Percentiles rank a stretch among this genome's conserved stretches.
Evolutionary conservation across 2,329 filamentous ascomycete genomes (phyloP).

Genomic region (Colletotrichum salicis): DNA sequence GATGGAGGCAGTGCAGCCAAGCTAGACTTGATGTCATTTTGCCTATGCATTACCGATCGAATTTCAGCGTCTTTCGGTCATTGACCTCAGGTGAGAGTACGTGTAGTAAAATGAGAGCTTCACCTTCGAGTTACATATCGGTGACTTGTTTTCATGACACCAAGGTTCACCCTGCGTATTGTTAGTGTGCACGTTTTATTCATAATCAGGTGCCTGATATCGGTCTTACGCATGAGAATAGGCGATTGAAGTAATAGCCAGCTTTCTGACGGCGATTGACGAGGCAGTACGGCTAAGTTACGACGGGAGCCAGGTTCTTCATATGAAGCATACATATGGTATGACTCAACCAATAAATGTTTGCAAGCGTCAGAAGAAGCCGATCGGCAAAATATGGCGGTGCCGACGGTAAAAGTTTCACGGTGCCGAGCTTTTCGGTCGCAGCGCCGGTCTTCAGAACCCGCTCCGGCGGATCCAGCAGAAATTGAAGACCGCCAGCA

Average conservation of each 20-base stretch:
- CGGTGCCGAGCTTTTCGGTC: conserved; percentile 5
- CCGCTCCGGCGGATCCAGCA: neutral
- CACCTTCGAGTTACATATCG: neutral
- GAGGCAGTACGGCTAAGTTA: too few species aligned
- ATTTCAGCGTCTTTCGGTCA: neutral
- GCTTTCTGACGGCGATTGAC: too few species aligned
- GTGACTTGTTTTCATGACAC: neutral
- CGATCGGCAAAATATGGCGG: neutral
- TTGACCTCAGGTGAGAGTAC: neutral
- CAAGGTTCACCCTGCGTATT: neutral
- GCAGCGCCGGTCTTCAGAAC: neutral
- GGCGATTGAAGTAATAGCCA: too few species aligned
- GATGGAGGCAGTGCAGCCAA: neutral
- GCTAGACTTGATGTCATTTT: conserved; percentile 7
- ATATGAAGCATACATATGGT: too few species aligned
- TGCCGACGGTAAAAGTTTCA: conserved; percentile 5
- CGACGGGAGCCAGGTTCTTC: too few species aligned
- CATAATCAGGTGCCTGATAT: too few species aligned
- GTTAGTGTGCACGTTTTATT: too few species aligned
- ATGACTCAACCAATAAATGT: too few species aligned
- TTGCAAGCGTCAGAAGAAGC: too few species aligned
- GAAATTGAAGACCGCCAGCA: neutral
- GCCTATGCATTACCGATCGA: neutral
- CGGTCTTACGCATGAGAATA: too few species aligned
- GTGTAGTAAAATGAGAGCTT: neutral